Base-by-base conservation (phyloP, 2,329 filamentous ascomycete species). In the Phyllosticta citrichinensis region DNA sequence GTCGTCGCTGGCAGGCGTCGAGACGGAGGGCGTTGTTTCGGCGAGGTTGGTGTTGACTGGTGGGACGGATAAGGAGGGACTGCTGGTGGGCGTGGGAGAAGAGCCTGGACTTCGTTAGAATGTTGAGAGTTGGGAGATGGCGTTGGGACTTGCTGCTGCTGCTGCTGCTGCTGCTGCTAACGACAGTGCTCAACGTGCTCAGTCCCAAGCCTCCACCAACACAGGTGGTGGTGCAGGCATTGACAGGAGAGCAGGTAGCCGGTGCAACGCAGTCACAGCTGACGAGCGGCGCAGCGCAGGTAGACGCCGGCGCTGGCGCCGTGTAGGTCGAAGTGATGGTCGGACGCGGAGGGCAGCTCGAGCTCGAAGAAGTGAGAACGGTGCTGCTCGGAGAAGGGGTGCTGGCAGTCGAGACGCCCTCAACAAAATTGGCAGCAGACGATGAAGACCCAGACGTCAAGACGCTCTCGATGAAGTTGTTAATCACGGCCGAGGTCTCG, bases 321-420 rank as follows among this genome's bases (percentile, higher is more conserved):
- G 60, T 57, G 17, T 30, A 24, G 33, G 25, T 30, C 25, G 10
- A 12, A 3, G 52, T 60, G 9, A 60, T 53, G 5, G 55, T 53
- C 8, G 58, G 52, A 14, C 33, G 52, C 1, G 58, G 52, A 2
- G 58, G 58, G 10, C 58, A 60, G 58, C 35, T 60, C 5, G 58
- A 51, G 20, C 55, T 51, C n/a, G 52, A n/a, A 14, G 35, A 11
- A 11, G 25, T 5, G 12, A 70, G 70, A 14, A 69, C 72, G 1
- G 73, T 72, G 3, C 68, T 66, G 63, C 74, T 76, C 22, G 73
- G 70, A 0, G 72, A 67, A 30, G 27, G 5, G 9, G 27, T 30
- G 60, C 70, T 72, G 53, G 59, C 58, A 47, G 65, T 63, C 9
- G 24, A 27, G 14, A 24, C 40, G 14, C 67, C 63, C 55, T 73